Base-by-base conservation (phyloP, 768 basidiomycete genomes). In the Mycena pura region DNA sequence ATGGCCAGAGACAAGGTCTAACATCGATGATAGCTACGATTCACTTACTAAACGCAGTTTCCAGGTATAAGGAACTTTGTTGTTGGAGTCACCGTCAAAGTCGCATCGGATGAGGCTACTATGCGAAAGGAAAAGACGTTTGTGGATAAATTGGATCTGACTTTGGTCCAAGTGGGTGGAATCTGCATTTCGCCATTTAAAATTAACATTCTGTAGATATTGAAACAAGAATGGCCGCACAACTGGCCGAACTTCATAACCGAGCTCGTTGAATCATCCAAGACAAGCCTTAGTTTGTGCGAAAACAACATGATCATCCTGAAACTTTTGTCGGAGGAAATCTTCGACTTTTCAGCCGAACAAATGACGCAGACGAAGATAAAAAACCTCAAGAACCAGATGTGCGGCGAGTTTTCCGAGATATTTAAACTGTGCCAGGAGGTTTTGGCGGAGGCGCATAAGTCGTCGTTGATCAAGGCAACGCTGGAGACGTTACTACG, bases 231-330 rank as follows among this genome's bases (percentile, higher is more conserved):
- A 74, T 99, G 97, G 97, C 96, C 96, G 24, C 93, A 97, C 74
- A 95, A 97, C 71, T 99, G 97, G 97, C 96, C 96, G 29, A 92
- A 86, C 21, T 99, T 98, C 81, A 97, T 98, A 69, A 88, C 92
- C 11, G 96, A 99, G 76, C 92, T 99, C 44, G 95, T 99, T 60
- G 91, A 95, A 68, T 97, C 96, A 8, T 99, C 96, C 41, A 96
- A 96, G 76, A 94, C 93, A 40, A 98, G 95, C 73, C 86, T 98
- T 38, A 89, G 93, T 2, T 85, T 99, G 28, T 99, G 97, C 84
- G 97, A 99, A 80, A 99, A 99, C 84, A 99, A 99, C 80, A 99
- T 99, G 97, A 86, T 95, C 75, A 99, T 99, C 73, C 84, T 99
- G 68, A 93, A 93, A 71, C 84, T 99, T 13, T 84, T 99, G n/a